Base-by-base conservation (phyloP, 805 yeast species). In the Lipomyces spencermartinsiae region DNA sequence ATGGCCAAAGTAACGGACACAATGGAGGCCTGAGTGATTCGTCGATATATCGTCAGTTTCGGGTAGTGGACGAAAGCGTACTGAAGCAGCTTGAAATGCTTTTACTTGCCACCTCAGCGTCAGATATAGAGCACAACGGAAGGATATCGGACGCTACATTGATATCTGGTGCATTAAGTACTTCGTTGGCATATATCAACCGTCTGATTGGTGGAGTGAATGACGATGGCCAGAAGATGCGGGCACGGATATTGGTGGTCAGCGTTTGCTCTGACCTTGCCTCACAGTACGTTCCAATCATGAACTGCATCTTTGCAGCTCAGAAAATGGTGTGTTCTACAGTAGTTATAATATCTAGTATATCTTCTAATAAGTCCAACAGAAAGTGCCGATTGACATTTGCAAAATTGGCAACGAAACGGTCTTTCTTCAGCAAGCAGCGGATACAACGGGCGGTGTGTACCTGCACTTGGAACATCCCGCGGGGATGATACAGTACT, bases 221-320 rank as follows among this genome's bases (percentile, higher is more conserved):
- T 51, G 64, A 51, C 33, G 64, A 58, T 19, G 53, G 46, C 4
- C 35, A 83, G 29, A 78, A 79, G 57, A 77, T 90, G 66, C 88
- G 89, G 61, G 88, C 97, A 0, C 83, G 93, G 59, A 80, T 90
- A 6, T 73, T 91, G 68, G 83, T 89, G 12, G 76, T 90, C 2
- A 86, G 88, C 67, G 84, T 92, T 33, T 87, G 89, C 71, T 92
- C 87, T 70, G 93, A 92, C 73, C 88, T 87, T 65, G 87, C 92
- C 4, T 82, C 92, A 62, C 92, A 91, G 66, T 96, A 95, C 77
- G 91, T 94, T 57, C 91, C 98, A 4, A 88, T 92, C 57, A 95
- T 95, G 98, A 95, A 95, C 78, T 85, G 95, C 68, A 94, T 95
- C 37, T 95, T 95, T 80, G 94, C 98, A 0, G 97, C 98, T 0